Base-by-base conservation (phyloP, 2,329 filamentous ascomycete species). In the Hymenoscyphus scutula region DNA sequence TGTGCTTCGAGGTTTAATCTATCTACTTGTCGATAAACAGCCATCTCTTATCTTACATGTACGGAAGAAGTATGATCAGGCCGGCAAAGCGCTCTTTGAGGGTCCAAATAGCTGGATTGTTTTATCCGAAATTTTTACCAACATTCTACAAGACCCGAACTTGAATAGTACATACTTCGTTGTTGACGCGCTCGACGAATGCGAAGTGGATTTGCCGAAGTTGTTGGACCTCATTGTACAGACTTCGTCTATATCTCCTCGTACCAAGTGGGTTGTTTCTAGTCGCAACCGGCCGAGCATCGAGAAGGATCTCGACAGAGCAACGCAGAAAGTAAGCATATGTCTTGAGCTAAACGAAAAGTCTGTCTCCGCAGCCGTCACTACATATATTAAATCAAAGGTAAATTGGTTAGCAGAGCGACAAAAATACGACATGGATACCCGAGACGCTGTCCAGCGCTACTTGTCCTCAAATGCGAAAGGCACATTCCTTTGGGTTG, bases 131-230 rank as follows among this genome's bases (percentile, higher is more conserved):
- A 76, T 82, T 4, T 74, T 83, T 0, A 63, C 17, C 0, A 64
- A 66, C 3, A 78, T 83, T 11, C 61, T 83, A 1, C 17, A 72
- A 15, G 77, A 81, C 53, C 60, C 64, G 2, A 68, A 11, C 5
- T 59, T 77, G 2, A 17, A 68, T 0, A 64, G 13, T 0, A 72
- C 70, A 0, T 73, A 73, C 64, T 58, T 83, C 3, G 63, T 81
- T 13, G 68, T 83, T 51, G 79, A 82, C 68, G 80, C 78, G 1
- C 76, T 82, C 0, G 79, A 83, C 61, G 79, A 82, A 66, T 81
- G 78, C 64, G 62, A 55, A 15, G 53, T 38, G 7, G 73, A 67
- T 37, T 63, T 68, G 23, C 5, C 54, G 0, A 48, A 58, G 32
- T 32, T 58, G n/a, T 6, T 58, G 27, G 38, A 45, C n/a, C 32